A percentile compares a stretch with the other conserved stretches of the same genome.
These are phyloP conservation scores for Saccharata proteae DNA, from an alignment of 2,329 filamentous ascomycete species.

Conservation along the genomic window DNA sequence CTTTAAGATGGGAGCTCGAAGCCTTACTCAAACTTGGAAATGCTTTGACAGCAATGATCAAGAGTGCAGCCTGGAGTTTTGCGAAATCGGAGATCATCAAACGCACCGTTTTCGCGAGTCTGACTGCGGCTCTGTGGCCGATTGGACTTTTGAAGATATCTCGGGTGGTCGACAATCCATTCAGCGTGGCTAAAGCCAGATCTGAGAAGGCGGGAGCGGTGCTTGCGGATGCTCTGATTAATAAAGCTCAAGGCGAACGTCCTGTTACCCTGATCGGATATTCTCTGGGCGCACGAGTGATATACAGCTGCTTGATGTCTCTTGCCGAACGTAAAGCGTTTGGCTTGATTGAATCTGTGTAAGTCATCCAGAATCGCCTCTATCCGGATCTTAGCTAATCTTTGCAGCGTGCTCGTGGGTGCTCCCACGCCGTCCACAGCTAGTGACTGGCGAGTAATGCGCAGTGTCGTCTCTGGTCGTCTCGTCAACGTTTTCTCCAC, in stretches of 20 bases:
- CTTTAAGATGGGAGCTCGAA: constrained; percentile 71
- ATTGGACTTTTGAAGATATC: constrained; percentile 34
- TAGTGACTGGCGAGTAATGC: constrained; percentile 63
- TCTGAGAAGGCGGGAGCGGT: constrained; percentile 71
- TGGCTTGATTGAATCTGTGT: constrained; percentile 73
- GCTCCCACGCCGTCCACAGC: constrained; percentile 62
- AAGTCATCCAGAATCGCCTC: too few relatives aligned
- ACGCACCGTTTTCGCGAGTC: constrained; percentile 36
- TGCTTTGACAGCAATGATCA: constrained; percentile 64
- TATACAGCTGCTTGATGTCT: constrained; percentile 67
- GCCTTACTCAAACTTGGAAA: constrained; percentile 66
- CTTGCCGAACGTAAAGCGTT: constrained; percentile 71
- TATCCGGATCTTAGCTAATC: too few relatives aligned
- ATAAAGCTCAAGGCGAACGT: constrained; percentile 68
- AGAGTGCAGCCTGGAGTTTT: constrained; percentile 66
- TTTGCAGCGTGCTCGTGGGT: constrained; percentile 71
- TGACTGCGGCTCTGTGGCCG: constrained; percentile 38
- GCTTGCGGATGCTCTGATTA: constrained; percentile 71
- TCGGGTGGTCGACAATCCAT: constrained; percentile 66
- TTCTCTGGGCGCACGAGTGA: constrained; percentile 67
- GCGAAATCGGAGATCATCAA: constrained; percentile 67
- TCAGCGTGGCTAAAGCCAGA: constrained; percentile 61
- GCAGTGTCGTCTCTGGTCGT: constrained; percentile 66
- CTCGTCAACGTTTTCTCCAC: constrained; percentile 82
- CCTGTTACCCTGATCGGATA: constrained; percentile 73